phyloP scores from a whole-genome alignment of 768 basidiomycete species.

The Megacollybia marginata region DNA sequence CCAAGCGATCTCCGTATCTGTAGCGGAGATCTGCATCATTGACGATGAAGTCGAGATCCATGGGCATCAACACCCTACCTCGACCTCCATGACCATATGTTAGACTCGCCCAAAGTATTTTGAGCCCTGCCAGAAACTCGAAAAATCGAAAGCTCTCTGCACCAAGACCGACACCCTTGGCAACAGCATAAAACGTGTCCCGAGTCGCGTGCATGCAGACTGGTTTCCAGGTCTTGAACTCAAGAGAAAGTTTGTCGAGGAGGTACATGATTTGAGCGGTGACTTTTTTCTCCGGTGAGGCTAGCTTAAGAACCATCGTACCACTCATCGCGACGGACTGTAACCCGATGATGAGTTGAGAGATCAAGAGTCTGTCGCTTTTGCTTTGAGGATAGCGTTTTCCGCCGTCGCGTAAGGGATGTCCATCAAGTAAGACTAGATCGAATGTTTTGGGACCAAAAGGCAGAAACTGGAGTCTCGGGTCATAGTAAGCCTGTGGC shows the following conservation, averaged over 20 bases:
- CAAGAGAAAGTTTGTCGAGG: slow-evolving; percentile 14
- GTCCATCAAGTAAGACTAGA: slow-evolving; percentile 16
- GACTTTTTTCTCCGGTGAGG: slow-evolving; percentile 11
- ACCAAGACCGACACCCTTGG: slow-evolving; percentile 11
- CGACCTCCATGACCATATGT: not conserved
- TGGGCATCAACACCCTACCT: not conserved
- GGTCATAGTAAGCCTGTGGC: slow-evolving; percentile 4
- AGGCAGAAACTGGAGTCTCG: slow-evolving; percentile 7
- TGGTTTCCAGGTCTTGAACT: slow-evolving; percentile 14
- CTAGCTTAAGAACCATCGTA: slow-evolving; percentile 16
- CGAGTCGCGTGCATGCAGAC: slow-evolving; percentile 15
- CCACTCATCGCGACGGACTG: slow-evolving; percentile 9
- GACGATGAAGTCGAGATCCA: slow-evolving; percentile 1
- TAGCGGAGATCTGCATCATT: not conserved
- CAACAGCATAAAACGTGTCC: slow-evolving; percentile 17
- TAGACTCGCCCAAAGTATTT: slow-evolving; percentile 2
- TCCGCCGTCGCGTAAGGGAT: slow-evolving; percentile 10
- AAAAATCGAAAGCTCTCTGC: not conserved
- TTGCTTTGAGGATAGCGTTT: not conserved
- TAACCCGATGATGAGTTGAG: slow-evolving; percentile 18
- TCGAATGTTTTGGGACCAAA: slow-evolving; percentile 11
- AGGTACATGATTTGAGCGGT: slow-evolving; percentile 18
- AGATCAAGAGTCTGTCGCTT: slow-evolving; percentile 13
- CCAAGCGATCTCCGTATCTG: not conserved
- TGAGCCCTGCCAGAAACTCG: slow-evolving; percentile 1